Evolutionary conservation across 2,329 filamentous ascomycete genomes (phyloP).

Genomic region (Ustulina deusta): DNA sequence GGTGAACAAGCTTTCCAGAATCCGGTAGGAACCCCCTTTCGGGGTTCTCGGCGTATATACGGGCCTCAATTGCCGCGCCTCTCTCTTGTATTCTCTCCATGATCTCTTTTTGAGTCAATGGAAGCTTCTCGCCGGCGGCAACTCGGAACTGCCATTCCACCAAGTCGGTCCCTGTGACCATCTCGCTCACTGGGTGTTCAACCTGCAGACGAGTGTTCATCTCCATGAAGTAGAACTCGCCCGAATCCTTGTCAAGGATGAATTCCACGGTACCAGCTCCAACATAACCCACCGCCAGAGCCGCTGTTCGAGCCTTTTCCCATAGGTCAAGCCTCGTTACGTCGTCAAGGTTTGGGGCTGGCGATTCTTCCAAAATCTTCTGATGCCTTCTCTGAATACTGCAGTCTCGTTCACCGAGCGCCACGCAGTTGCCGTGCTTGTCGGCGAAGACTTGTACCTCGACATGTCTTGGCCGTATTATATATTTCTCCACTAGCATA

Average conservation of each 20-base stretch:
- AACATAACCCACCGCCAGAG: slow-evolving; percentile 85
- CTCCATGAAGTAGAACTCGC: slow-evolving; percentile 85
- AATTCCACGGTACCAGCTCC: slow-evolving; percentile 92
- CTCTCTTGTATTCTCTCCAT: slow-evolving; percentile 78
- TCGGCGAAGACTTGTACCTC: slow-evolving; percentile 94
- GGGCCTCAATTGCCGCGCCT: slow-evolving; percentile 92
- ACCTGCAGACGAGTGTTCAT: slow-evolving; percentile 93
- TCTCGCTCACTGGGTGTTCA: slow-evolving; percentile 90
- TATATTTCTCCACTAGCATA: slow-evolving; percentile 87
- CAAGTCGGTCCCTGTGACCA: slow-evolving; percentile 77
- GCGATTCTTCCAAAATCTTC: slow-evolving; percentile 91
- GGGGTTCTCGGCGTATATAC: slow-evolving; percentile 97
- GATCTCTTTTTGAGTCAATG: slow-evolving; percentile 71
- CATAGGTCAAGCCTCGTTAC: slow-evolving; percentile 71
- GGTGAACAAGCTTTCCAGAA: slow-evolving; percentile 86
- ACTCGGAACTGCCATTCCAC: slow-evolving; percentile 96
- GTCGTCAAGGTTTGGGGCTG: slow-evolving; percentile 75
- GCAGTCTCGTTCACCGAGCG: slow-evolving; percentile 90
- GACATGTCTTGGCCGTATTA: slow-evolving; percentile 82
- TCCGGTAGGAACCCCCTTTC: slow-evolving; percentile 93
- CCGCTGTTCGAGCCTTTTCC: slow-evolving; percentile 73
- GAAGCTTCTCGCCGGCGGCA: slow-evolving; percentile 68
- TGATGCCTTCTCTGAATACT: slow-evolving; percentile 89
- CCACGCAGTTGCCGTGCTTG: slow-evolving; percentile 79
- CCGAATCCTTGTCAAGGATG: slow-evolving; percentile 85